phyloP scores from a whole-genome alignment of 352 stramenopile genomes.

The Phytophthora pinifolia region DNA sequence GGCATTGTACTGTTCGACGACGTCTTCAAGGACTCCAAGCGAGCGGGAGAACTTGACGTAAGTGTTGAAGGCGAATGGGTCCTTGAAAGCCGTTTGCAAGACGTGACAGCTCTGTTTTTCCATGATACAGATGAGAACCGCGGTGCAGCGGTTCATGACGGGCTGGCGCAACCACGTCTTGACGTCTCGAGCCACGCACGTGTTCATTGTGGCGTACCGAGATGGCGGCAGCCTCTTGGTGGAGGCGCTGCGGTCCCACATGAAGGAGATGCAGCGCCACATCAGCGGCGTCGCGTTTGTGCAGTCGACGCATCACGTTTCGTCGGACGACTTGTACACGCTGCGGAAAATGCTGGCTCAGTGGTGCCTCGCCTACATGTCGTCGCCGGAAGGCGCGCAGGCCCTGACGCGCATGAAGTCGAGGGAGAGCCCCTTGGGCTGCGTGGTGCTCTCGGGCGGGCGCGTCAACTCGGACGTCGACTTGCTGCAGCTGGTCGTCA shows the following conservation, averaged over 20 bases:
- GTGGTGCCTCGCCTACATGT: slow-evolving; percentile 63
- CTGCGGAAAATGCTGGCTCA: slow-evolving; percentile 71
- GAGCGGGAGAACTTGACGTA: slow-evolving; percentile 52
- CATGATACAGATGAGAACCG: slow-evolving; percentile 46
- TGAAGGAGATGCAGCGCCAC: slow-evolving; percentile 68
- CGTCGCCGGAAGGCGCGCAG: slow-evolving; percentile 33
- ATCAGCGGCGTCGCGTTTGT: slow-evolving; percentile 71
- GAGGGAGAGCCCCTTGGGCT: slow-evolving; percentile 55
- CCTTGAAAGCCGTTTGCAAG: not conserved
- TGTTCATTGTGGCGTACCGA: slow-evolving; percentile 65
- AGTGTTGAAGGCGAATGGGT: slow-evolving; percentile 9
- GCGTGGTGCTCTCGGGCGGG: slow-evolving; percentile 50
- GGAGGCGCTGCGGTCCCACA: slow-evolving; percentile 51
- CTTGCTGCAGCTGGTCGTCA: slow-evolving; percentile 48
- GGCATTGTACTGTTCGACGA: slow-evolving; percentile 71
- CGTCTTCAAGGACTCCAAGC: slow-evolving; percentile 58
- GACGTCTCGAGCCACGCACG: slow-evolving; percentile 62
- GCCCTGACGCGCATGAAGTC: slow-evolving; percentile 57
- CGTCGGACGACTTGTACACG: slow-evolving; percentile 55
- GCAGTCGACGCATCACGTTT: slow-evolving; percentile 62
- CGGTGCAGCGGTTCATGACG: slow-evolving; percentile 63
- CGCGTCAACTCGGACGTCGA: slow-evolving; percentile 48
- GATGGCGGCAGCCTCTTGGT: slow-evolving; percentile 58
- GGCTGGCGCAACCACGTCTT: slow-evolving; percentile 71
- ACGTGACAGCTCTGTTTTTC: slow-evolving; percentile 14